Percentiles rank a stretch among this genome's conserved stretches.
phyloP scores from a whole-genome alignment of 768 basidiomycete genomes.

The Coprinopsis strossmayeri region DNA sequence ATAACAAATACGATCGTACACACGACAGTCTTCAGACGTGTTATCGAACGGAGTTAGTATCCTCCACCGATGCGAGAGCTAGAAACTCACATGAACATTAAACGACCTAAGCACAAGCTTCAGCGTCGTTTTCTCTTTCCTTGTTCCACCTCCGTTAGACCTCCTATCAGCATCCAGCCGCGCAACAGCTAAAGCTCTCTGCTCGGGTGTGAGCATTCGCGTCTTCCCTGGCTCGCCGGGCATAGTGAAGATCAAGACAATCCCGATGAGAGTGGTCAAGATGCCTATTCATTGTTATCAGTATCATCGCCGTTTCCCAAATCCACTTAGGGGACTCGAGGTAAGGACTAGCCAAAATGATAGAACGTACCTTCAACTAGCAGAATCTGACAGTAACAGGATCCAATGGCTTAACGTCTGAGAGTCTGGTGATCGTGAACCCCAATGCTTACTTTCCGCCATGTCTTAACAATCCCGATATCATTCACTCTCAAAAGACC shows the following conservation, averaged over 20 bases:
- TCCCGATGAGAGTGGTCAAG: slow-evolving; percentile 6
- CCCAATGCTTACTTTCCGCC: slow-evolving; percentile 22
- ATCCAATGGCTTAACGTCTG: neutral
- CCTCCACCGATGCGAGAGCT: neutral
- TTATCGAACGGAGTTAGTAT: neutral
- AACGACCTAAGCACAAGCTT: slow-evolving; percentile 11
- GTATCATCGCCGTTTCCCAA: neutral
- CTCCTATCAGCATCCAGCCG: slow-evolving; percentile 23
- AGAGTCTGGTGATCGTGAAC: neutral
- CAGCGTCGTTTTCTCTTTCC: slow-evolving; percentile 8
- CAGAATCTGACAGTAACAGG: slow-evolving; percentile 24
- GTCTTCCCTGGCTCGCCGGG: slow-evolving; percentile 21
- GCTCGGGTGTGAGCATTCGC: slow-evolving; percentile 20
- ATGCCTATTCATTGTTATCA: neutral
- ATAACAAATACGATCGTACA: slow-evolving; percentile 25
- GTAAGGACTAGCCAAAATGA: neutral
- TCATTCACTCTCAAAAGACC: slow-evolving; percentile 24
- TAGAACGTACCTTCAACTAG: slow-evolving; percentile 30
- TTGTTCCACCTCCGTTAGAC: neutral
- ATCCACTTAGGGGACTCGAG: no score
- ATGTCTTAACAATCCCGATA: slow-evolving; percentile 25
- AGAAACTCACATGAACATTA: slow-evolving; percentile 11
- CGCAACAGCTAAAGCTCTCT: slow-evolving; percentile 21
- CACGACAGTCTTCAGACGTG: slow-evolving; percentile 27
- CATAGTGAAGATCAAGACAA: slow-evolving; percentile 18